Base-by-base conservation (phyloP, 179 eudicot species). In the Silene vulgaris region DNA sequence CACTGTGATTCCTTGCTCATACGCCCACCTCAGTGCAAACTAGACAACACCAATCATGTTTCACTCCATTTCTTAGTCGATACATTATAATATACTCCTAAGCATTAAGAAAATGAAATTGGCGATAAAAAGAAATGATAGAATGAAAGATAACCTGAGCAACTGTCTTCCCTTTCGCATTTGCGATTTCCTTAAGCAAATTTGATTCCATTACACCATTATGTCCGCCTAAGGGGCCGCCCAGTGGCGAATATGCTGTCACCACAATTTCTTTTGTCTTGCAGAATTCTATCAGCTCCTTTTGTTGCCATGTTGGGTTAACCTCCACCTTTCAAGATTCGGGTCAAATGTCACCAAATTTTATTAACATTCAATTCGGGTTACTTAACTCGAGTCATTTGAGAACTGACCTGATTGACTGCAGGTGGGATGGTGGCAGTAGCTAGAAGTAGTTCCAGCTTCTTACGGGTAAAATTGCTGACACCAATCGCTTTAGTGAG, bases 11-110 rank as follows among this genome's bases (percentile, higher is more conserved):
- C 90, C 90, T 80, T 88, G 90, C 84, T 90, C 90, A 16, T 85
- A 65, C 16, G 80, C 78, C 97, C 97, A 90, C 76, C 93, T 89
- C 50, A 92, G 50, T 9, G 87, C 82, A 40, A 90, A 88, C 91
- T 88, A 26, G 16, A 68, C 1, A 1, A 32, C 40, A 64, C 14
- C 26, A 79, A 30, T 54, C 13, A 26, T 12, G 37, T 45, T 9
- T 66, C 71, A 73, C 7, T n/a, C n/a, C 9, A 26, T 65, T 65
- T 64, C 61, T 50, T 75, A 45, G 29, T 30, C 37, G 7, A 14
- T 43, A 63, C 11, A 20, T 9, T 1, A 16, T 16, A 14, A n/a
- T 16, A 50, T 48, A 50, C 0, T 50, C n/a, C 56, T 2, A 48
- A 8, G 40, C 29, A 17, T n/a, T n/a, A 72, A 50, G 17, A 57